Evolutionary conservation across 1,139 yeast species (phyloP), one percentile per base, ranked within the genome.

Genomic region (Geotrichum reessii): DNA sequence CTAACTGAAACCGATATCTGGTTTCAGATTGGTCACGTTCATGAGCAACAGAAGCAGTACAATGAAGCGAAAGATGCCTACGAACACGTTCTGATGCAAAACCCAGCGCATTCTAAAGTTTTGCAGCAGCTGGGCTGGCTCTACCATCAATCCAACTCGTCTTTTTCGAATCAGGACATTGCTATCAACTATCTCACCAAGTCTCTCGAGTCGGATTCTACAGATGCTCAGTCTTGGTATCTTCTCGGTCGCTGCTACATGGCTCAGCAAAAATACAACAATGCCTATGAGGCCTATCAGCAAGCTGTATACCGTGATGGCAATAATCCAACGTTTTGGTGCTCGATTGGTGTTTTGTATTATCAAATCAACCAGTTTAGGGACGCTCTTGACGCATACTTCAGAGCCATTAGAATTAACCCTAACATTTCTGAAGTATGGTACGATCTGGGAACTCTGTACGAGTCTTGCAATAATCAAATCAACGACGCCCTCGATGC

Each of bases 311-410:
- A 93, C 73, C 82, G 97, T 62, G 99, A 93, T 72, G 87, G 95
- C 37, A 81, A 97, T 70, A 93, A 93, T 72, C 98, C 99, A 59
- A 93, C 97, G 1, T 93, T 93, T 76, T 93, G 99, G 99, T 93
- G 99, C 73, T 90, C 97, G 33, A 93, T 93, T 70, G 99, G 99
- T 71, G 98, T 93, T 11, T 79, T 93, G 62, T 93, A 93, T 76
- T 93, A 92, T 73, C 97, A 93, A 74, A 92, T 93, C 62, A 85
- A 95, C 59, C 99, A 93, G 75, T 93, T 89, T 75, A 82, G 97
- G 60, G 99, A 93, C 71, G 99, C 99, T 4, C 79, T 93, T 64
- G 99, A 93, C 72, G 99, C 99, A 17, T 93, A 93, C 75, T 91
- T 98, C 7, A 80, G 99, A 61, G 99, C 99, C 14, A 93, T 93